Evolutionary conservation across 192 early-diverging fungal genomes (phyloP), one percentile per base, ranked within the genome.

Genomic region (Radiomyces spectabilis): DNA sequence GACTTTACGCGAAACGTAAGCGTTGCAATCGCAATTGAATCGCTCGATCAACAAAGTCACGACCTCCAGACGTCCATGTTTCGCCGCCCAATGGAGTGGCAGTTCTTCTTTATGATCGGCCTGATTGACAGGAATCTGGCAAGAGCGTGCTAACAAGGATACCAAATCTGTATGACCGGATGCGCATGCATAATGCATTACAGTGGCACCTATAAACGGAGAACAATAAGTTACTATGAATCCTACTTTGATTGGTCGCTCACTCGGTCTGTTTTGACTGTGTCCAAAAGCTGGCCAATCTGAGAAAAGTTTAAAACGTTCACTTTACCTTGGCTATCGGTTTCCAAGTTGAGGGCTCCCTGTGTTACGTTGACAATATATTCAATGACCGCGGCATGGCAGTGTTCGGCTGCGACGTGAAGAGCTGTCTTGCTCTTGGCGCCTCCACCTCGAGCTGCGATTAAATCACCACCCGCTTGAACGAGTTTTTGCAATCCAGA

Each of bases 61-160:
- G 7, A 67, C 50, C 32, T 59, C 65, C 31, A 67, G 24, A 35
- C 47, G 53, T 35, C 65, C 65, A 41, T 59, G 44, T n/a, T 51
- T 25, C 10, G 60, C 50, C 3, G 66, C 66, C 55, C 59, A 68
- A 39, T 68, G 66, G 8, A 68, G 43, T n/a, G 66, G 66, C 40
- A 43, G 32, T 44, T 69, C 67, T 15, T 38, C 61, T 24, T 53
- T 37, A 10, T 52, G 34, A 49, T 69, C 67, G 4, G 30, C 40
- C 45, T 57, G 48, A 16, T 50, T 47, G 7, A 57, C 5, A 2
- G 41, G 35, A 18, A 63, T 40, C 10, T 63, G 44, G 30, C 60
- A 61, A 19, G 35, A 38, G 33, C 43, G 43, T 1, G 46, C 42
- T 32, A 69, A 37, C 16, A 59, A 42, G 3, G 46, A 45, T 8